Base-by-base conservation (phyloP, 2,329 filamentous ascomycete genomes). In the Sordariomycetes sp. region DNA sequence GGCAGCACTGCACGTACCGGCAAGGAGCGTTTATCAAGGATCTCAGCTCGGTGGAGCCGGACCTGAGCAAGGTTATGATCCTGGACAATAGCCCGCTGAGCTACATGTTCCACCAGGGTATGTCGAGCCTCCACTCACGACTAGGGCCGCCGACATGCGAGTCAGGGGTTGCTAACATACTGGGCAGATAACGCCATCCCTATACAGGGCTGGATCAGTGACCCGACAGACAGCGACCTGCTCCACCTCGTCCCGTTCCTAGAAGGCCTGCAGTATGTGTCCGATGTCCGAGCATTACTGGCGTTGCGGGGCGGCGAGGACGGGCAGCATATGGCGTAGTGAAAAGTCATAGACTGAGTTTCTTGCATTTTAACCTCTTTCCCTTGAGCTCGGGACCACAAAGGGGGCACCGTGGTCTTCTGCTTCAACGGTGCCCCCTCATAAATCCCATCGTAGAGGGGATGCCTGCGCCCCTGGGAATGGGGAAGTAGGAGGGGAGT, bases 11-110 rank as follows among this genome's bases (percentile, higher is more conserved):
- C 77, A 97, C 94, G 24, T 91, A 90, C 69, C 83, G 94, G 58
- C 94, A 97, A 65, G 93, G 93, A 55, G 92, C 93, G 35, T 99
- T 97, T 69, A 97, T 99, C 78, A 99, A 99, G 72, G 94, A 99
- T 73, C 78, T 99, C 59, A 94, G 90, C 70, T 90, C 90, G 59
- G 91, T 99, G 50, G 94, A 99, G 78, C 92, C 94, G 20, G 94
- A 99, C 71, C 76, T 99, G 68, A 97, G 92, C 75, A 95, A 91
- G 74, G 94, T 99, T 61, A 96, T 97, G 88, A 99, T 99, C 70
- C 78, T 99, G 72, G 94, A 99, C 76, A 99, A 99, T 70, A 97
- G 91, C 72, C 94, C 94, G 58, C 83, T 97, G 77, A 97, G 92
- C 75, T 99, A 97, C 74, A 89, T 97, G 75, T 97, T 97, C 74